Evolutionary conservation across 495 filamentous ascomycete species (phyloP).

Genomic region (Neurospora sublineolata): DNA sequence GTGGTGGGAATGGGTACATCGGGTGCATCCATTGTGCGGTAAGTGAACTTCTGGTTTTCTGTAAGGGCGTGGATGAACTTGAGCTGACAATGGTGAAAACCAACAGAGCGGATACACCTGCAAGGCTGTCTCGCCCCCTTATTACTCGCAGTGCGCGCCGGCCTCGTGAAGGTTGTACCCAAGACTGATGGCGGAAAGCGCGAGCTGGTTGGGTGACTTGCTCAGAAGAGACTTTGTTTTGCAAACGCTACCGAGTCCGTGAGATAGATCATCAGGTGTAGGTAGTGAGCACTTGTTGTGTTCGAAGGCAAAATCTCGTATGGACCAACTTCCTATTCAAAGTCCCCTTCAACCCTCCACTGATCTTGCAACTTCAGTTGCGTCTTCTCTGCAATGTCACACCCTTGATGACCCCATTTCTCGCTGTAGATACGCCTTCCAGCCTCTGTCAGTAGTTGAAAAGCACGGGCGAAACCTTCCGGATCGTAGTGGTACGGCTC

Average conservation of each 20-base stretch:
- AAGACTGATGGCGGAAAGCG: background rate
- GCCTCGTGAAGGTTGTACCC: background rate
- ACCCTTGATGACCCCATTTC: conserved; percentile 49
- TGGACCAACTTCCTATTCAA: background rate
- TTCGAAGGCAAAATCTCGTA: background rate
- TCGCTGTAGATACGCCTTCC: conserved; percentile 39
- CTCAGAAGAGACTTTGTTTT: background rate
- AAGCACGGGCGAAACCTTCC: conserved; percentile 40
- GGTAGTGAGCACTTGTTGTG: background rate
- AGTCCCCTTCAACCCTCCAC: conserved; percentile 40
- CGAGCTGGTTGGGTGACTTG: background rate
- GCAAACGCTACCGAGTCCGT: background rate
- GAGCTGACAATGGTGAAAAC: background rate
- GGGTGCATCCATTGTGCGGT: conserved; percentile 31
- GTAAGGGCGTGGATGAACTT: background rate
- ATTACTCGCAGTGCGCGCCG: conserved; percentile 30
- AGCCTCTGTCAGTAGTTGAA: conserved; percentile 40
- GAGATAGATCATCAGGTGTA: background rate
- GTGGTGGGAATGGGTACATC: conserved; percentile 30
- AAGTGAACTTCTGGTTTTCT: conserved; percentile 7
- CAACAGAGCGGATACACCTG: conserved; percentile 15
- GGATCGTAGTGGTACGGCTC: conserved; percentile 49
- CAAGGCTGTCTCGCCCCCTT: conserved; percentile 20
- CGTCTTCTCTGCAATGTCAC: conserved; percentile 31
- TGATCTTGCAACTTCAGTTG: conserved; percentile 36